Conservation (phyloP, 1,139 yeast species). For the Magnusiomyces ingens region DNA sequence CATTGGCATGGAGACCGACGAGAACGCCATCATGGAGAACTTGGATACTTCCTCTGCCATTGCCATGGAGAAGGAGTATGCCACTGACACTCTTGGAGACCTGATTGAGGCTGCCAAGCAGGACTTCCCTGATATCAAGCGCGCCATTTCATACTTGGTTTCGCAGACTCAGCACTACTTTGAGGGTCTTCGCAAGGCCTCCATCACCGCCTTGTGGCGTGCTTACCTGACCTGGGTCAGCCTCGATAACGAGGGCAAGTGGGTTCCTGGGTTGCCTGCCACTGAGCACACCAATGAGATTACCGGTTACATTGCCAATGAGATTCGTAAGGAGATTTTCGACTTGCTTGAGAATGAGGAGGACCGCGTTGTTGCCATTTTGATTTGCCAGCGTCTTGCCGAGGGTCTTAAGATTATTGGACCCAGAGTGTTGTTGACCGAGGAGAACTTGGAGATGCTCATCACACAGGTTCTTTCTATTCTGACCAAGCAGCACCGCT, state of each 20-base stretch:
- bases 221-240: slow-evolving; percentile 67
- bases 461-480: slow-evolving; percentile 65
- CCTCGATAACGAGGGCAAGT: slow-evolving; percentile 36
- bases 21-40: slow-evolving; percentile 54
- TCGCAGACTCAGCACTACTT: slow-evolving; percentile 80
- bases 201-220: slow-evolving; percentile 77
- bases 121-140: slow-evolving; percentile 73
- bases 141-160: slow-evolving; percentile 55
- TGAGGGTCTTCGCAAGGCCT: slow-evolving; percentile 82
- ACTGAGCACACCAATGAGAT: slow-evolving; percentile 25
- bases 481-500: slow-evolving; percentile 72
- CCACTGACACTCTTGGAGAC: slow-evolving; percentile 88
- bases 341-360: slow-evolving; percentile 67
- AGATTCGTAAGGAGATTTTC: slow-evolving; percentile 61
- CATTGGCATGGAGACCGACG: slow-evolving; percentile 27
- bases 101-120: slow-evolving; percentile 81
- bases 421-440: slow-evolving; percentile 55
- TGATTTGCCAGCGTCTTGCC: slow-evolving; percentile 67
- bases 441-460: slow-evolving; percentile 55
- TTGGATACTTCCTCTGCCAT: slow-evolving; percentile 89
- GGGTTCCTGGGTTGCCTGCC: slow-evolving; percentile 70
- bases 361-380: slow-evolving; percentile 71
- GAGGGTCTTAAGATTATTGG: slow-evolving; percentile 71
- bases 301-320: slow-evolving; percentile 54
- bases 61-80: slow-evolving; percentile 94